These are phyloP conservation scores for Fonsecaea nubica DNA, from an alignment of 2,329 filamentous ascomycete species.

Conservation along the genomic window DNA sequence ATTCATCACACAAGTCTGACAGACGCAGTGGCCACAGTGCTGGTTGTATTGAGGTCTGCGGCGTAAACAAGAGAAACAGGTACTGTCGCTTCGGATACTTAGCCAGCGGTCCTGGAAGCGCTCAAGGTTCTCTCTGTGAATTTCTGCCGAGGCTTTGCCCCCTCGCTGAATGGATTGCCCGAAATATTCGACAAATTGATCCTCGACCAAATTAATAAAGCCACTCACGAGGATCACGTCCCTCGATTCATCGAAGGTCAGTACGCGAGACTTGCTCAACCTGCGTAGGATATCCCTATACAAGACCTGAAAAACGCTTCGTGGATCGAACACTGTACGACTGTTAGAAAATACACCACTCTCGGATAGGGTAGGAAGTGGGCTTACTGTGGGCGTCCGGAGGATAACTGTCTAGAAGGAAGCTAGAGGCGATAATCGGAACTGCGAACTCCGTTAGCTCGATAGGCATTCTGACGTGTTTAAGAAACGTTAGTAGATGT, in stretches of 20 bases:
- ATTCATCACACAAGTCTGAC: constrained; percentile 44
- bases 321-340: constrained; percentile 15
- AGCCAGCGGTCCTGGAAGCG: neutral
- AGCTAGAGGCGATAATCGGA: constrained; percentile 39
- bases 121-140: neutral
- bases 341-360: too few relatives aligned
- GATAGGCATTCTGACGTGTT: constrained; percentile 29
- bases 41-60: constrained; percentile 44
- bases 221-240: too few relatives aligned
- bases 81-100: neutral
- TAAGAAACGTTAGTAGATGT: constrained; percentile 27
- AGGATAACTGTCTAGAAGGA: constrained; percentile 42
- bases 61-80: constrained; percentile 45
- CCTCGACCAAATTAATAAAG: too few relatives aligned
- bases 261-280: too few relatives aligned
- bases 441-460: constrained; percentile 39
- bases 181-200: constrained; percentile 5
- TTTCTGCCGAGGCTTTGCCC: neutral
- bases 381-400: constrained; percentile 35
- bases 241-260: too few relatives aligned
- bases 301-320: constrained; percentile 5
- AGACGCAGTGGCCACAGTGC: constrained; percentile 46
- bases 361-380: too few relatives aligned
- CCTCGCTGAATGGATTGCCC: neutral
- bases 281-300: constrained; percentile 6